Evolutionary conservation across 2,329 filamentous ascomycete species (phyloP).

Genomic region (Xylariaceae sp.): DNA sequence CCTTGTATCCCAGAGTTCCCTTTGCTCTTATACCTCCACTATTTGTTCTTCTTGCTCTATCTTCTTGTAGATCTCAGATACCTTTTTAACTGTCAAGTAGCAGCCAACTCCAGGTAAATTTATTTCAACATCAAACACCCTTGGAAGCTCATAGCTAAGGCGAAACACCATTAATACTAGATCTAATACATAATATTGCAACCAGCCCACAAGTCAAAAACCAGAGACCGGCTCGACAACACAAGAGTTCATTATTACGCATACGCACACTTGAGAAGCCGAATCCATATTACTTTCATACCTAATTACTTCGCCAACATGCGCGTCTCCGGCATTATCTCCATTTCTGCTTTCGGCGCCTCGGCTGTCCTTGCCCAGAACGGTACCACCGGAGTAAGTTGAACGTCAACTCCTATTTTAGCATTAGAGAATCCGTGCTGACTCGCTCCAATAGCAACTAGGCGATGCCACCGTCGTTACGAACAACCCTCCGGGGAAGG

Average conservation of each 20-base stretch:
- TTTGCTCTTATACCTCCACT: not conserved
- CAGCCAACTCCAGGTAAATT: not conserved
- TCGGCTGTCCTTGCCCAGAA: conserved; percentile 31
- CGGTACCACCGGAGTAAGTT: conserved; percentile 31
- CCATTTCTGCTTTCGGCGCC: conserved; percentile 29
- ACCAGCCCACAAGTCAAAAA: not conserved
- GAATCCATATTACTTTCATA: not conserved
- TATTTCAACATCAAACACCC: not conserved
- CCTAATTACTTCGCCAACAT: conserved; percentile 22
- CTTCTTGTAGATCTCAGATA: not conserved
- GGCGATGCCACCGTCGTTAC: conserved; percentile 54
- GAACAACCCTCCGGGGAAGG: conserved; percentile 58
- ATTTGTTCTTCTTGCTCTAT: conserved; percentile 12
- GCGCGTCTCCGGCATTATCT: conserved; percentile 32
- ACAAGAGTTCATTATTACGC: not conserved
- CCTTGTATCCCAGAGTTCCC: not conserved
- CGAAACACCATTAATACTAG: not conserved
- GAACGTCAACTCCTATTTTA: not conserved
- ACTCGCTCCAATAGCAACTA: conserved; percentile 37
- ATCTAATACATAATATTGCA: not conserved
- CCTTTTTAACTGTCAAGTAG: conserved; percentile 7
- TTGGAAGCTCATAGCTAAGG: not conserved
- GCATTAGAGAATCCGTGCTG: conserved; percentile 5
- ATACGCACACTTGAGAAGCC: not conserved
- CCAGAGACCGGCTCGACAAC: not conserved